phyloP scores from a whole-genome alignment of 1,284 basidiomycete genomes.

The Ceratobasidium sp. region DNA sequence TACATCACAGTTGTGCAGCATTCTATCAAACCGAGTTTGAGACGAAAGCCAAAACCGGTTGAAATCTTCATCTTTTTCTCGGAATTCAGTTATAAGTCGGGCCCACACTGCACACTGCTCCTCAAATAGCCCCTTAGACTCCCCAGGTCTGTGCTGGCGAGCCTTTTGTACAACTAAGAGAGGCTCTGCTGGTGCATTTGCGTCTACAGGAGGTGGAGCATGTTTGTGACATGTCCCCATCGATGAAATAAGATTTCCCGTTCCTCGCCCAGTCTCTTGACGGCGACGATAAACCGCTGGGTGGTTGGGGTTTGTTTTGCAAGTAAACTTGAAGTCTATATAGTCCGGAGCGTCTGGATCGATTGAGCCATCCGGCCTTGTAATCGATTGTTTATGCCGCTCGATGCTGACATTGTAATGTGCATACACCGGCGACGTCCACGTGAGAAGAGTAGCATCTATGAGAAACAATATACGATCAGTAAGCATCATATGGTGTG shows the following conservation, averaged over 20 bases:
- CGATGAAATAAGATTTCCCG: neutral
- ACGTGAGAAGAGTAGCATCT: neutral
- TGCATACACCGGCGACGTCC: neutral
- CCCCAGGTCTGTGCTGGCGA: too few relatives aligned
- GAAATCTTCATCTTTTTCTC: too few relatives aligned
- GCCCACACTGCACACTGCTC: too few relatives aligned
- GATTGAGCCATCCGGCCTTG: neutral
- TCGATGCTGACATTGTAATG: neutral
- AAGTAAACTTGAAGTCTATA: slow-evolving; percentile 9
- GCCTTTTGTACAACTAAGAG: too few relatives aligned
- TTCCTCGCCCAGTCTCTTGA: neutral
- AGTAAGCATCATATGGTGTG: neutral
- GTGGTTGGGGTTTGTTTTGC: slow-evolving; percentile 1
- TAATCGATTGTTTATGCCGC: neutral
- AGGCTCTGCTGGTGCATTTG: neutral
- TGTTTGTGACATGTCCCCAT: neutral
- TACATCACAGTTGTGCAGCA: too few relatives aligned
- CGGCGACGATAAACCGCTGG: neutral
- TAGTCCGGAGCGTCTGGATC: slow-evolving; percentile 7
- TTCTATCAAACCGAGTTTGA: too few relatives aligned
- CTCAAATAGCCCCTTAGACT: too few relatives aligned
- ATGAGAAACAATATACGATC: neutral
- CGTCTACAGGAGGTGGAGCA: neutral
- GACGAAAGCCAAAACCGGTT: too few relatives aligned
- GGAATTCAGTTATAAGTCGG: too few relatives aligned